These are phyloP conservation scores for Platanthera zijinensis DNA, from an alignment of 106 monocot species.

Conservation along the genomic window DNA sequence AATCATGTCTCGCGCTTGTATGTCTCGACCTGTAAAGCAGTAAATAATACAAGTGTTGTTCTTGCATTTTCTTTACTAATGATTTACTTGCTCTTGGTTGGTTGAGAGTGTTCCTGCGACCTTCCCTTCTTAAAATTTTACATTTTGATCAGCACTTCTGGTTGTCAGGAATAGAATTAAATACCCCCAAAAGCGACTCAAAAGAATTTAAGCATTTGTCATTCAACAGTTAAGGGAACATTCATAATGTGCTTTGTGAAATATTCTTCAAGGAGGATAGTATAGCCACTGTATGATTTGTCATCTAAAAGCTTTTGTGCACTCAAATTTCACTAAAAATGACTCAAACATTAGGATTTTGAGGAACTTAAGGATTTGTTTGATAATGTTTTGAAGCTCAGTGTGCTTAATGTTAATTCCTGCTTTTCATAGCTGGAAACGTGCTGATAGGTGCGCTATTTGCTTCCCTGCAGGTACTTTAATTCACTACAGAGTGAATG, in stretches of 20 bases:
- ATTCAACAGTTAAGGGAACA: neutral
- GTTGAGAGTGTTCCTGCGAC: too few relatives aligned
- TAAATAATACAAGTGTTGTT: too few relatives aligned
- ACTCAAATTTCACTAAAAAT: neutral
- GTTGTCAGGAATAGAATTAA: neutral
- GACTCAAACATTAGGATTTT: neutral
- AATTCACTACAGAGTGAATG: conserved; percentile 98
- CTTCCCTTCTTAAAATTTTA: too few relatives aligned
- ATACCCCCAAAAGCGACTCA: neutral
- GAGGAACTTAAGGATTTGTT: neutral
- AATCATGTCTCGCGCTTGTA: too few relatives aligned
- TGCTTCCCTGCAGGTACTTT: conserved; percentile 60
- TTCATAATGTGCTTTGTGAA: conserved; percentile 2
- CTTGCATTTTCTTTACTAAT: too few relatives aligned
- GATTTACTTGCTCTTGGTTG: too few relatives aligned
- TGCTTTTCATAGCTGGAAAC: neutral
- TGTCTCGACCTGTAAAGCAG: too few relatives aligned
- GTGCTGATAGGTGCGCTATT: neutral
- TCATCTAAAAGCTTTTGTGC: neutral
- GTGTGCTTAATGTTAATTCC: neutral
- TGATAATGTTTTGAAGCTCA: neutral
- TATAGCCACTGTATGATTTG: neutral
- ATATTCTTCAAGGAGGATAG: neutral
- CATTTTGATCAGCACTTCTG: neutral
- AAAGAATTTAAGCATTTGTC: neutral